These are phyloP conservation scores for Fomitopsis pinicola DNA, from an alignment of 1,284 basidiomycete genomes.

Conservation along the genomic window DNA sequence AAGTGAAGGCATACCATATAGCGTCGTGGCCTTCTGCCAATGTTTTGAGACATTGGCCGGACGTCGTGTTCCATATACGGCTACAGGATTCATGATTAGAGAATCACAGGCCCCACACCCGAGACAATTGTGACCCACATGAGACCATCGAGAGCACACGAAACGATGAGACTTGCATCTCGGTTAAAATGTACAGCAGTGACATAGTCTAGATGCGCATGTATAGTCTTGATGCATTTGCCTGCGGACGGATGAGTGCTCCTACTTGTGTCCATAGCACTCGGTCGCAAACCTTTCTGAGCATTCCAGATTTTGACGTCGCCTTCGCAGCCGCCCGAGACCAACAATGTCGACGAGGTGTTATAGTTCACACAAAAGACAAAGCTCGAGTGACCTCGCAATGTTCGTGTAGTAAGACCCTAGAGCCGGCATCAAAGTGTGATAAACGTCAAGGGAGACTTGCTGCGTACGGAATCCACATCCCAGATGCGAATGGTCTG, in stretches of 20 bases:
- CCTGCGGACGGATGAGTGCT: conserved; percentile 36
- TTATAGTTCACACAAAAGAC: conserved; percentile 94
- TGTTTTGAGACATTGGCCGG: conserved; percentile 95
- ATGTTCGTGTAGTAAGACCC: conserved; percentile 62
- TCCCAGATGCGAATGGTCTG: conserved; percentile 83
- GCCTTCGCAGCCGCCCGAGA: conserved; percentile 91
- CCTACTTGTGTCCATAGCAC: background rate
- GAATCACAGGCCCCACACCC: background rate
- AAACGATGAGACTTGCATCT: conserved; percentile 90
- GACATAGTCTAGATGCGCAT: conserved; percentile 94
- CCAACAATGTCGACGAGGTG: conserved; percentile 80
- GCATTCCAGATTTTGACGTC: conserved; percentile 93
- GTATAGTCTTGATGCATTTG: conserved; percentile 76
- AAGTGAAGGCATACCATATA: conserved; percentile 59
- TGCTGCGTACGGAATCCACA: conserved; percentile 60
- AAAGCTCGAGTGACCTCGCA: conserved; percentile 83
- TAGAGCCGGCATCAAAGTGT: conserved; percentile 25
- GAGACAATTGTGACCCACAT: conserved; percentile 56
- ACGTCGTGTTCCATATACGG: conserved; percentile 91
- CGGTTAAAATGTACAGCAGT: conserved; percentile 92
- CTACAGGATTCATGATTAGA: conserved; percentile 37
- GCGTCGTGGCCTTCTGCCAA: conserved; percentile 88
- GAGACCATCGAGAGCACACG: conserved; percentile 87
- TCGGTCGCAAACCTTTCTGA: conserved; percentile 53
- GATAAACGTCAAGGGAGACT: background rate